Percentiles rank a stretch among this genome's conserved stretches.
phyloP scores from a whole-genome alignment of 306 rosid genomes.

The Boehmeria nivea region DNA sequence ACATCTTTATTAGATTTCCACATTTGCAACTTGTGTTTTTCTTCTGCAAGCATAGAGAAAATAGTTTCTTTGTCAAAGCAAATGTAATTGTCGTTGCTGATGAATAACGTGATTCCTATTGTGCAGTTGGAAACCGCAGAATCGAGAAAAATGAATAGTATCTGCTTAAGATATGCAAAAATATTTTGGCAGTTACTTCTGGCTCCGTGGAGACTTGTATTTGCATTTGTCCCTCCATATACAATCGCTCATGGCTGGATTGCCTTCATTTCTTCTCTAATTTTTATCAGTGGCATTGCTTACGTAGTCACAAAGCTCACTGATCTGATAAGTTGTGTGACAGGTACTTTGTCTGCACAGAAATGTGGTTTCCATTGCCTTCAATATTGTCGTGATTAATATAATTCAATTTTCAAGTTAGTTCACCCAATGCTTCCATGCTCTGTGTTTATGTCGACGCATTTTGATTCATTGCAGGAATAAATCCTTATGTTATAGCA shows the following conservation, averaged over 20 bases:
- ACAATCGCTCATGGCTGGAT: conserved; percentile 91
- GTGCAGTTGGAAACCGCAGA: conserved; percentile 60
- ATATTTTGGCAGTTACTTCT: conserved; percentile 58
- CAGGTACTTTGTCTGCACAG: conserved; percentile 52
- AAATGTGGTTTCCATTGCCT: conserved; percentile 17
- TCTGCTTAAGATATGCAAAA: conserved; percentile 37
- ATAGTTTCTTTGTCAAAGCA: no score
- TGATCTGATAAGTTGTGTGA: conserved; percentile 90
- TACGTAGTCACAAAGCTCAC: conserved; percentile 73
- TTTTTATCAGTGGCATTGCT: conserved; percentile 89
- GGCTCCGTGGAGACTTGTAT: conserved; percentile 78
- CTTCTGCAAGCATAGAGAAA: no score
- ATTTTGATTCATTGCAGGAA: conserved; percentile 43
- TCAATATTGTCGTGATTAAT: no score
- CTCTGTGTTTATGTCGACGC: background rate
- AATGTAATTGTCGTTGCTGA: conserved; percentile 8
- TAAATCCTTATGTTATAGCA: conserved; percentile 89
- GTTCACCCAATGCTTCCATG: conserved; percentile 12
- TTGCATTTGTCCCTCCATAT: conserved; percentile 87
- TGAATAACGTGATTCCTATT: conserved; percentile 21
- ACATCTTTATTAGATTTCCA: no score
- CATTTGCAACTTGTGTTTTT: no score
- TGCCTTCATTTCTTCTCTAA: conserved; percentile 72
- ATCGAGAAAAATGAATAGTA: conserved; percentile 41
- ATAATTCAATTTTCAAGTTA: no score